phyloP scores from a whole-genome alignment of 306 rosid genomes.

The Dryas alaskensis region DNA sequence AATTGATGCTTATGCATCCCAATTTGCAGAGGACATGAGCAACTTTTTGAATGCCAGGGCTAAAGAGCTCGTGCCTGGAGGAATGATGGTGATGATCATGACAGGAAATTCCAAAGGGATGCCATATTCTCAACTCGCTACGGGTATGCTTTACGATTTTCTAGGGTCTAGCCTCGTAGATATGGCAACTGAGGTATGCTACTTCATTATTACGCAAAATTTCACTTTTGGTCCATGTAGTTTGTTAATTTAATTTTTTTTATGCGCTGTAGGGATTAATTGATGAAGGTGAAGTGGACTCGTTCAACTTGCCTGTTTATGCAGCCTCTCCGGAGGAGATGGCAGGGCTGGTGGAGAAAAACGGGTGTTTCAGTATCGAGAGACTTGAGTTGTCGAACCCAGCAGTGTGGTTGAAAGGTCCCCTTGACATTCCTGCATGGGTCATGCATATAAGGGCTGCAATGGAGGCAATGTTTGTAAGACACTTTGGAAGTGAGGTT shows the following conservation, averaged over 20 bases:
- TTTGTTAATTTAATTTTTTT: no score
- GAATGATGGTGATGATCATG: conserved; percentile 41
- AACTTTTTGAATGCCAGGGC: conserved; percentile 45
- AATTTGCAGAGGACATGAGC: conserved; percentile 28
- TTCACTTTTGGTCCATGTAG: no score
- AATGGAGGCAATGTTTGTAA: conserved; percentile 39
- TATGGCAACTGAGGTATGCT: conserved; percentile 45
- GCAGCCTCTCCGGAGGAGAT: conserved; percentile 47
- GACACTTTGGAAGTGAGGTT: conserved; percentile 32
- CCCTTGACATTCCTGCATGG: conserved; percentile 18
- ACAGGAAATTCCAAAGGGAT: conserved; percentile 29
- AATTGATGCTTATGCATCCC: conserved; percentile 30
- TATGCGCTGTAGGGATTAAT: conserved; percentile 34
- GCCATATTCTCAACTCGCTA: conserved; percentile 16
- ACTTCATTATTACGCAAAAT: no score
- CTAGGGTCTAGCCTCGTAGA: conserved; percentile 39
- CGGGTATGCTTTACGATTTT: conserved; percentile 28
- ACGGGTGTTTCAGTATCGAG: conserved; percentile 45
- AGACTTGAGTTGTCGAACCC: conserved; percentile 44
- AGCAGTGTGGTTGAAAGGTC: conserved; percentile 37
- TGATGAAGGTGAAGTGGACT: conserved; percentile 42
- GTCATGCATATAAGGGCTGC: conserved; percentile 46
- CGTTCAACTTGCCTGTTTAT: conserved; percentile 54
- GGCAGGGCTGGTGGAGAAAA: conserved; percentile 32
- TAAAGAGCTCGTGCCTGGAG: conserved; percentile 41